Base-by-base conservation (phyloP, 495 filamentous ascomycete genomes). In the Talaromyces ruber region DNA sequence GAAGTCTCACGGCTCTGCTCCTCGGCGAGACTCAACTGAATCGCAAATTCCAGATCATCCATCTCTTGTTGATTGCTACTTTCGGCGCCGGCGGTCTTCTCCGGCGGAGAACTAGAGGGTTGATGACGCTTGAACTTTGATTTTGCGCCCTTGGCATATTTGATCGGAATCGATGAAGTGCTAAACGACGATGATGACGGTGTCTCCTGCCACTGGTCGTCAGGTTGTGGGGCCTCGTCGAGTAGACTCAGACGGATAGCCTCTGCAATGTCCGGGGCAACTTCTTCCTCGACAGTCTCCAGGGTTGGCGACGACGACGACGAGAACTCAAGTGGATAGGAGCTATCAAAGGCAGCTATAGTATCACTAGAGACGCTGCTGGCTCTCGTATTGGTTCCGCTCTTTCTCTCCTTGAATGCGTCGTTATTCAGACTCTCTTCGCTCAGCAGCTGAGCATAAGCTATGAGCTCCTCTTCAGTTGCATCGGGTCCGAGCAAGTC, bases 371-470 rank as follows among this genome's bases (percentile, higher is more conserved):
- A 64, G 51, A 79, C 74, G 65, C 81, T 64, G 65, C 79, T 75
- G 47, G 71, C 59, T 61, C 76, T 62, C 67, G 80, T 80, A 22
- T 76, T 83, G 6, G 82, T 82, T 14, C 74, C 72, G 21, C 74
- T 71, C 37, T 83, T 78, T 24, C 73, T 76, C 11, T 79, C 79
- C 55, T 84, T 84, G 62, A 83, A 76, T 63, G 86, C 81, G 24
- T 91, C 87, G 22, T 73, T 76, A 59, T 79, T 74, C 57, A 86
- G 87, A 0, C 85, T 74, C 72, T 98, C 95, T 66, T 93, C 82
- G 54, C 91, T 96, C 21, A 98, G 74, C 78, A 98, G 83, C 59
- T 87, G 85, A 2, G 93, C 94, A 71, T 98, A 98, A 12, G 86
- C 88, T 30, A 98, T 64, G 45, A 93, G 84, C 67, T 98, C 92